Percentiles rank a stretch among this genome's conserved stretches.
Evolutionary conservation across 148 eudicot genomes (phyloP).

Genomic region (Drosera capensis): DNA sequence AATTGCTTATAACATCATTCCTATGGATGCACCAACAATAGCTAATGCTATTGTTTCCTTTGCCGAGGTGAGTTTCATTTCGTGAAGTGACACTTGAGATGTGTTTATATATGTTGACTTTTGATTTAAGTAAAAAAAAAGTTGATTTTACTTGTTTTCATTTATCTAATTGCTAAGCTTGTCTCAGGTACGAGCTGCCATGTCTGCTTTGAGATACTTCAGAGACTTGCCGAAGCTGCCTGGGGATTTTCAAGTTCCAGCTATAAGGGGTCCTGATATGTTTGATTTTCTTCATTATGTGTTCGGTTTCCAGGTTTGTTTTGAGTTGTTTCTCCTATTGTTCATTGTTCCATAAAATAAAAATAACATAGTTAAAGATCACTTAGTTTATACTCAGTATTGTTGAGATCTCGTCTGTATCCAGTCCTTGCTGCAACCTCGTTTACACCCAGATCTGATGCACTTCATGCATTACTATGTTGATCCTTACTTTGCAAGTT

Average conservation of each 20-base stretch:
- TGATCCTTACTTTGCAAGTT: too few relatives aligned
- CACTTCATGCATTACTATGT: too few relatives aligned
- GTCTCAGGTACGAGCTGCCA: conserved; percentile 78
- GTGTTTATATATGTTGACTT: too few relatives aligned
- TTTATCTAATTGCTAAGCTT: conserved; percentile 5
- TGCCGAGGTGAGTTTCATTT: conserved; percentile 60
- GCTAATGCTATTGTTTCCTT: conserved; percentile 62
- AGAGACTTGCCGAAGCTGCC: conserved; percentile 70
- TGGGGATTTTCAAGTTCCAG: conserved; percentile 38
- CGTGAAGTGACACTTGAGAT: background rate
- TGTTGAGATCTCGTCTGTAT: background rate
- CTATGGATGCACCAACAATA: conserved; percentile 52
- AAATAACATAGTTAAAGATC: background rate
- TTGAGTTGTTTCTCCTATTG: too few relatives aligned
- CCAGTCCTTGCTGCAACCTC: too few relatives aligned
- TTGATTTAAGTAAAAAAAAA: too few relatives aligned
- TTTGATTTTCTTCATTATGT: conserved; percentile 86
- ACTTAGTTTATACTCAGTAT: conserved; percentile 2
- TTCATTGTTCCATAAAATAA: background rate
- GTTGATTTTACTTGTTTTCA: background rate
- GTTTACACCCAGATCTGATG: too few relatives aligned
- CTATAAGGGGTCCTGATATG: conserved; percentile 60
- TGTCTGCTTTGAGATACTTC: conserved; percentile 52
- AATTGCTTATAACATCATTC: conserved; percentile 87
- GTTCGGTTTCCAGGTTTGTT: conserved; percentile 89